A percentile compares a stretch with the other conserved stretches of the same genome.
These are phyloP conservation scores for Diaporthe destruens DNA, from an alignment of 2,329 filamentous ascomycete species.

Conservation along the genomic window DNA sequence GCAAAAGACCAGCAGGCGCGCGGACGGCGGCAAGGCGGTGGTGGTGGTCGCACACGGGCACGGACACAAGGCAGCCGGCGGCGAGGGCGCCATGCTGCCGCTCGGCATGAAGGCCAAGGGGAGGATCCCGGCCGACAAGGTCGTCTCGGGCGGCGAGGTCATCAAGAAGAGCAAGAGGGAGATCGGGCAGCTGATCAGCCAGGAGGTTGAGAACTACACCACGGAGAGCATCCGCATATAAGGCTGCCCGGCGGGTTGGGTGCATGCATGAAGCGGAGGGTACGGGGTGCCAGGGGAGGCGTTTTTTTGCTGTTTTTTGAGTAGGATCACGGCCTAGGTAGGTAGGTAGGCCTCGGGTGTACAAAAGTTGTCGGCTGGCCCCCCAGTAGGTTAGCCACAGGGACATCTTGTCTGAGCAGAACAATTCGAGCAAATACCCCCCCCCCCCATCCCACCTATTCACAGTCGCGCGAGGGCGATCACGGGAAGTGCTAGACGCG, in stretches of 20 bases:
- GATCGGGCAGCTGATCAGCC: constrained; percentile 81
- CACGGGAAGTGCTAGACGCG: neutral
- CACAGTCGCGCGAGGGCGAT: neutral
- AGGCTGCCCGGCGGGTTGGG: constrained; percentile 44
- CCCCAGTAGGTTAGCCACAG: neutral
- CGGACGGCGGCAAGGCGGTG: constrained; percentile 18
- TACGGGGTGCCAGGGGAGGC: neutral
- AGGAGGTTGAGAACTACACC: constrained; percentile 85
- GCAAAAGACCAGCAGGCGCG: constrained; percentile 40
- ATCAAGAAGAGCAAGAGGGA: constrained; percentile 78
- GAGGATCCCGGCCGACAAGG: constrained; percentile 66
- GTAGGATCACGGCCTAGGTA: constrained; percentile 8
- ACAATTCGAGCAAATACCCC: constrained; percentile 27
- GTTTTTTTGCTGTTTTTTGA: neutral
- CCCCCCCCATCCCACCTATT: no score
- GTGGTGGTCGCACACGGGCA: constrained; percentile 20
- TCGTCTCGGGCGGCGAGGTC: constrained; percentile 77
- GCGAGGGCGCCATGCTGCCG: constrained; percentile 69
- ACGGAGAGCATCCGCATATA: constrained; percentile 81
- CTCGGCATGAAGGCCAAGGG: constrained; percentile 76
- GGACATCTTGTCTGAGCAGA: neutral
- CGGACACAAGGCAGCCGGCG: constrained; percentile 44
- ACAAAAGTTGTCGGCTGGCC: constrained; percentile 10
- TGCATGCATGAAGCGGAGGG: constrained; percentile 18
- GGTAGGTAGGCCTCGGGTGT: constrained; percentile 13